Conservation (phyloP, 2,329 filamentous ascomycete species). For the Fusarium sp. region DNA sequence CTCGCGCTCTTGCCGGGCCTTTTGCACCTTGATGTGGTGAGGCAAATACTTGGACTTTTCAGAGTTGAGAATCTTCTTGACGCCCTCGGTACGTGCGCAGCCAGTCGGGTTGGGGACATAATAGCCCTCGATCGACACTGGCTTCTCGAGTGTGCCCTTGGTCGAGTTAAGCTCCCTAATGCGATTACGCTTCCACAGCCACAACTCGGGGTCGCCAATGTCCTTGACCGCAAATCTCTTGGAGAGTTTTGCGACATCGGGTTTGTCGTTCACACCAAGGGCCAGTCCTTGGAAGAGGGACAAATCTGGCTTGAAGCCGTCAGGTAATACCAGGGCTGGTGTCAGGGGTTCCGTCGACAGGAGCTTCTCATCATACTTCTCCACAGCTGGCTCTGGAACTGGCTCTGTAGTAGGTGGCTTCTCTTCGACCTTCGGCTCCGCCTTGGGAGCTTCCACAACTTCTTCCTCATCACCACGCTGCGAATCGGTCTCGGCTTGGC, state of each 20-base stretch:
- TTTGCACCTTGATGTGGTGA: conserved; percentile 96
- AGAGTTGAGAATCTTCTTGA: conserved; percentile 94
- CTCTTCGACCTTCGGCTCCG: conserved; percentile 27
- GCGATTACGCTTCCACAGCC: conserved; percentile 69
- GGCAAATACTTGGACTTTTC: conserved; percentile 99
- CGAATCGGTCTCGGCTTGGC: conserved; percentile 63
- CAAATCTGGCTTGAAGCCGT: conserved; percentile 60
- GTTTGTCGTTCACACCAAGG: conserved; percentile 59
- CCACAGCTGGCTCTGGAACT: conserved; percentile 59
- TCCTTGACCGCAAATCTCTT: conserved; percentile 60
- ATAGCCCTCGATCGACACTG: conserved; percentile 69
- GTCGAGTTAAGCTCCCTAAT: conserved; percentile 66
- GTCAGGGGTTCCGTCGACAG: conserved; percentile 62
- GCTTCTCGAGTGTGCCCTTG: conserved; percentile 42
- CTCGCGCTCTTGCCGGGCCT: conserved; percentile 90
- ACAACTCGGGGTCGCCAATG: conserved; percentile 64
- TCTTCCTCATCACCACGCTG: conserved; percentile 57
- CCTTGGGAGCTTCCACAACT: conserved; percentile 27
- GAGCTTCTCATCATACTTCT: conserved; percentile 61
- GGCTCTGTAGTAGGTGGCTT: conserved; percentile 46
- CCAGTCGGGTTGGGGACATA: conserved; percentile 91
- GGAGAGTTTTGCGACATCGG: conserved; percentile 62
- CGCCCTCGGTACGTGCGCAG: conserved; percentile 89
- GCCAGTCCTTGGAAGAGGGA: conserved; percentile 58
- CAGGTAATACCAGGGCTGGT: conserved; percentile 60